Evolutionary conservation across 306 rosid species (phyloP).

Genomic region (Boehmeria nivea): DNA sequence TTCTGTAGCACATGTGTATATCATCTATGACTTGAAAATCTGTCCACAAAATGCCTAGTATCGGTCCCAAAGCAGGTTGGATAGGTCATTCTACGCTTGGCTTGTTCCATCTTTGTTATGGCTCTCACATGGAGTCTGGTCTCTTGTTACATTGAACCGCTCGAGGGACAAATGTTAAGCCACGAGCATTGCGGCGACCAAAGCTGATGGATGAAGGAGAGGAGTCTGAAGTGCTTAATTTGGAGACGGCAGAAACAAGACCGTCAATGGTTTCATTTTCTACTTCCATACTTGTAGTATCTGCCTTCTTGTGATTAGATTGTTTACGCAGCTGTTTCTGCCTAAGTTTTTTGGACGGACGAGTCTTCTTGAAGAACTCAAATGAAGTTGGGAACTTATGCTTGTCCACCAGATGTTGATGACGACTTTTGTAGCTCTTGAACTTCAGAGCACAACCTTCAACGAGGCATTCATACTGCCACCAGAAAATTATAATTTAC

Average conservation of each 20-base stretch:
- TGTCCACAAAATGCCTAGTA: background rate
- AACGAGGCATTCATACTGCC: conserved; percentile 86
- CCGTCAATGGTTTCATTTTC: conserved; percentile 64
- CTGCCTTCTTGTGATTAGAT: conserved; percentile 28
- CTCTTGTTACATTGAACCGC: conserved; percentile 50
- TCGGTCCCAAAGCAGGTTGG: conserved; percentile 13
- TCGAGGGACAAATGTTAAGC: conserved; percentile 63
- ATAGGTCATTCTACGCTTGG: conserved; percentile 12
- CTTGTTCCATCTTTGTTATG: too few species aligned
- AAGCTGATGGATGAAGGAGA: conserved; percentile 81
- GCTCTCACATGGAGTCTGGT: too few species aligned
- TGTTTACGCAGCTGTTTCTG: conserved; percentile 52
- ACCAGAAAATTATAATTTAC: background rate
- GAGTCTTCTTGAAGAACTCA: conserved; percentile 65
- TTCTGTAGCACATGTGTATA: background rate
- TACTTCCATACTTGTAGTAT: conserved; percentile 57
- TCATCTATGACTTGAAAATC: background rate
- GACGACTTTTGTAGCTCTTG: conserved; percentile 70
- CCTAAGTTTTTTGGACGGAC: conserved; percentile 68
- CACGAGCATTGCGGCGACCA: conserved; percentile 68
- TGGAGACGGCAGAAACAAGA: conserved; percentile 74
- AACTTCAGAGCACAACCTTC: conserved; percentile 86
- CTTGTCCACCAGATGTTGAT: conserved; percentile 88
- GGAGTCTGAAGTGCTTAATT: conserved; percentile 67
- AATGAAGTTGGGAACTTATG: conserved; percentile 76